phyloP scores from a whole-genome alignment of 73 alveolate species.

The Symbiodinium natans region DNA sequence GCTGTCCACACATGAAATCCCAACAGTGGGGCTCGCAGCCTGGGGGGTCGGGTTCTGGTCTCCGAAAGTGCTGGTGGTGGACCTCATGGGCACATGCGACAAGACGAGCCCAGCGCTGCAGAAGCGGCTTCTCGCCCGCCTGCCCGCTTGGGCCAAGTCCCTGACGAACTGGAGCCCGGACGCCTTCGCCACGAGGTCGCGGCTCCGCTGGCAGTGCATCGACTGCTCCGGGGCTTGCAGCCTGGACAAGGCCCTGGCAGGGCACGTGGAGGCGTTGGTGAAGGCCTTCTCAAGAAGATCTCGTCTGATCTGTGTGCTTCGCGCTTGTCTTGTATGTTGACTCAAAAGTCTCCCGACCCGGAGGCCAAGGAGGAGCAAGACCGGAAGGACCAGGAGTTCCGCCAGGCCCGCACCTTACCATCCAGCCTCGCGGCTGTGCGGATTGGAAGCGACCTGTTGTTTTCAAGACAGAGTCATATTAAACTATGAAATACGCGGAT shows the following conservation, averaged over 20 bases:
- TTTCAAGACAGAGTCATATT: not conserved
- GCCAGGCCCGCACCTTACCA: not conserved
- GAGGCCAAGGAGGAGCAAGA: not conserved
- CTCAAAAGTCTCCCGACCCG: not conserved
- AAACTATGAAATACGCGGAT: no score
- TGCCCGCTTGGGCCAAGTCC: not conserved
- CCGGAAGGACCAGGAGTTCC: not conserved
- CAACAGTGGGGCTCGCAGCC: conserved; percentile 30
- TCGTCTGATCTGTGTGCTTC: not conserved
- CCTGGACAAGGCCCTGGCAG: not conserved
- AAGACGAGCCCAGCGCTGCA: conserved; percentile 19
- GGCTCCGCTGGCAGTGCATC: conserved; percentile 18
- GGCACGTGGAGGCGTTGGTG: not conserved
- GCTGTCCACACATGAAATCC: not conserved
- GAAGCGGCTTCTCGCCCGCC: not conserved
- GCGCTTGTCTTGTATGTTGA: not conserved
- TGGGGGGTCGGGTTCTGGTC: conserved; percentile 47
- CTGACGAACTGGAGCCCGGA: not conserved
- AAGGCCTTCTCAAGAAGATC: not conserved
- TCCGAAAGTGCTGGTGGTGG: not conserved
- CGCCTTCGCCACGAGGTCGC: not conserved
- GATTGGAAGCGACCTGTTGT: no score
- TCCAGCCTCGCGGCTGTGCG: no score
- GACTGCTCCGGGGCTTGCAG: not conserved
- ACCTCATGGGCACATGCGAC: conserved; percentile 15